A percentile compares a stretch with the other conserved stretches of the same genome.
These are phyloP conservation scores for Pyrus bretschneideri DNA, from an alignment of 306 rosid genomes.

Conservation along the genomic window DNA sequence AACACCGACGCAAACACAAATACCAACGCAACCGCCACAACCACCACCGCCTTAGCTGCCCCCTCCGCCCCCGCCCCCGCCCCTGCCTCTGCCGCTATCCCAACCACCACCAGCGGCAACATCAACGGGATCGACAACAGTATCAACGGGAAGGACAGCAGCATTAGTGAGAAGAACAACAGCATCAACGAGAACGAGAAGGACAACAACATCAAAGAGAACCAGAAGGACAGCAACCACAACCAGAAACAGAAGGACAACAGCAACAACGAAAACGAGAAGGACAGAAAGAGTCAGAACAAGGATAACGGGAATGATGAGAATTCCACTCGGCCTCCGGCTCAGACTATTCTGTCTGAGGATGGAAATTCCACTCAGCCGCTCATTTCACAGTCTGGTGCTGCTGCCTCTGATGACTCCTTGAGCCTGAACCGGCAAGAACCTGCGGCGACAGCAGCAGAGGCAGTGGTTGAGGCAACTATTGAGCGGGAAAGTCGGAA, in stretches of 20 bases:
- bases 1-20: slow-evolving; percentile 8
- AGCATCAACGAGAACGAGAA: background rate
- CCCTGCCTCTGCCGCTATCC: background rate
- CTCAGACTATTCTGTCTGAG: slow-evolving; percentile 6
- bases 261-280: background rate
- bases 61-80: background rate
- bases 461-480: slow-evolving; percentile 17
- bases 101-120: background rate
- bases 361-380: slow-evolving; percentile 35
- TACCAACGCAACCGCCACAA: background rate
- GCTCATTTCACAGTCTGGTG: slow-evolving; percentile 23
- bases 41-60: background rate
- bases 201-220: background rate
- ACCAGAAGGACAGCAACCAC: background rate
- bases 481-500: slow-evolving; percentile 4
- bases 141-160: background rate
- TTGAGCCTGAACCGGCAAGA: slow-evolving; percentile 30
- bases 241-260: background rate
- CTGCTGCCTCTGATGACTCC: slow-evolving; percentile 39
- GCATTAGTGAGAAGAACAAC: background rate
- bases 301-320: background rate
- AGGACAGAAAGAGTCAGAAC: background rate
- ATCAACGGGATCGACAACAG: background rate
- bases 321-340: slow-evolving; percentile 17
- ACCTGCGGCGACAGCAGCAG: slow-evolving; percentile 21